A percentile compares a stretch with the other conserved stretches of the same genome.
Conservation (phyloP, 164 flowering plant species). For the Euptelea pleiosperma region DNA sequence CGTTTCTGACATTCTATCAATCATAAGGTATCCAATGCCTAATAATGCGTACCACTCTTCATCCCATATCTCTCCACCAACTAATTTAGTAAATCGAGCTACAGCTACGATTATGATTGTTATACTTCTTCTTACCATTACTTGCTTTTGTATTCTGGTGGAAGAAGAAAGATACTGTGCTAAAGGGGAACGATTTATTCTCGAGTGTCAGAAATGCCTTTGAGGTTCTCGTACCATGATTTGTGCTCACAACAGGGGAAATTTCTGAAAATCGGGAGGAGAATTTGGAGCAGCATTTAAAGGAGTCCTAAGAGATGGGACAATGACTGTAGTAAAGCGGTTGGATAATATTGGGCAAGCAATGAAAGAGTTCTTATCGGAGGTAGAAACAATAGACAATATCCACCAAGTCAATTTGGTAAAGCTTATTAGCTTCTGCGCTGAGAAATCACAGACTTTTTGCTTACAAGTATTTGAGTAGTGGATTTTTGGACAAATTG, state of each 20-base stretch:
- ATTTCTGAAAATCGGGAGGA: slow-evolving; percentile 13
- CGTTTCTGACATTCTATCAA: not conserved
- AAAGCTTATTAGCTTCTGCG: slow-evolving; percentile 8
- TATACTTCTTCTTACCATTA: not conserved
- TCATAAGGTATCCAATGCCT: not conserved
- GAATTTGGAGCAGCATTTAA: slow-evolving; percentile 25
- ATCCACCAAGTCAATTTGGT: slow-evolving; percentile 30
- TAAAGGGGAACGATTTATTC: not conserved
- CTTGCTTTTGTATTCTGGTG: not conserved
- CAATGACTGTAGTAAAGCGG: slow-evolving; percentile 26
- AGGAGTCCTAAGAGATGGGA: slow-evolving; percentile 23
- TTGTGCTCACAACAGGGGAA: slow-evolving; percentile 15
- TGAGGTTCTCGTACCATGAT: slow-evolving; percentile 23
- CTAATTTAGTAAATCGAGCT: not conserved
- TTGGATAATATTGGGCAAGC: slow-evolving; percentile 25
- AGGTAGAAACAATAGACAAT: slow-evolving; percentile 5
- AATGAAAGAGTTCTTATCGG: slow-evolving; percentile 21
- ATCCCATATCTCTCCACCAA: not conserved
- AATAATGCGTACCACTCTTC: not conserved
- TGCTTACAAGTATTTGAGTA: slow-evolving; percentile 5
- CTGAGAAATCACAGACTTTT: slow-evolving; percentile 1
- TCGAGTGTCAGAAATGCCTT: slow-evolving; percentile 14
- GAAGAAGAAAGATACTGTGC: not conserved
- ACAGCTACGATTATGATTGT: not conserved
- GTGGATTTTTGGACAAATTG: slow-evolving; percentile 28